Conservation (phyloP, 2,329 filamentous ascomycete genomes). For the Xylaria sp. region DNA sequence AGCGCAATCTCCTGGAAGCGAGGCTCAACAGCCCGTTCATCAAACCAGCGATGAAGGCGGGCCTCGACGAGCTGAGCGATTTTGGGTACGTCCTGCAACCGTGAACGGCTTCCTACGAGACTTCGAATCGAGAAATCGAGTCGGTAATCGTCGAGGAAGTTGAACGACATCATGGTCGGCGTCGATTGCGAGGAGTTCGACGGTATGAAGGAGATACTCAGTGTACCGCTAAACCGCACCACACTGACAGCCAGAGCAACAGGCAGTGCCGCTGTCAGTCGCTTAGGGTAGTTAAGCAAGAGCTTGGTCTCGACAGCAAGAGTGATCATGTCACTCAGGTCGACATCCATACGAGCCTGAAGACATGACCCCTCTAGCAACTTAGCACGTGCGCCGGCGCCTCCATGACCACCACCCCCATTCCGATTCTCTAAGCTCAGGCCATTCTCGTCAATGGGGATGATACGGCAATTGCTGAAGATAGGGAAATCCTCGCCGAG, state of each 20-base stretch:
- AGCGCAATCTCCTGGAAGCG: constrained; percentile 82
- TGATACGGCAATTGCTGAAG: constrained; percentile 95
- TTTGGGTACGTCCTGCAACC: constrained; percentile 80
- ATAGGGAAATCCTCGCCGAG: constrained; percentile 97
- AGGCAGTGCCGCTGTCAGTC: constrained; percentile 79
- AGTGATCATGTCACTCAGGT: constrained; percentile 92
- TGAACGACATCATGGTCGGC: constrained; percentile 88
- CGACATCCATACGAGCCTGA: constrained; percentile 94
- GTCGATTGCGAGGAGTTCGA: constrained; percentile 61
- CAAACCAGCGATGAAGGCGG: constrained; percentile 78
- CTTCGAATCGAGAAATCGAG: constrained; percentile 78
- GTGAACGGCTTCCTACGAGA: constrained; percentile 70
- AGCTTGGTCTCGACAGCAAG: constrained; percentile 91
- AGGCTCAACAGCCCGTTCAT: constrained; percentile 79
- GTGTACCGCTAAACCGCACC: constrained; percentile 87
- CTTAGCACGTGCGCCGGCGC: constrained; percentile 42
- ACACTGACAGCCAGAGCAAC: constrained; percentile 89
- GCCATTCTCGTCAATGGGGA: constrained; percentile 80
- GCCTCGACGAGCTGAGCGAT: constrained; percentile 80
- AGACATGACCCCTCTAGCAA: constrained; percentile 63
- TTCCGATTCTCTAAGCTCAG: constrained; percentile 43
- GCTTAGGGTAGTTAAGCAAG: constrained; percentile 89
- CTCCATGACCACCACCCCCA: constrained; percentile 40
- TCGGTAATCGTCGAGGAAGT: constrained; percentile 83
- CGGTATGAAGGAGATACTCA: constrained; percentile 90